Evolutionary conservation across 345 rosid genomes (phyloP), one percentile per base, ranked within the genome.

Genomic region (Linum usitatissimum): DNA sequence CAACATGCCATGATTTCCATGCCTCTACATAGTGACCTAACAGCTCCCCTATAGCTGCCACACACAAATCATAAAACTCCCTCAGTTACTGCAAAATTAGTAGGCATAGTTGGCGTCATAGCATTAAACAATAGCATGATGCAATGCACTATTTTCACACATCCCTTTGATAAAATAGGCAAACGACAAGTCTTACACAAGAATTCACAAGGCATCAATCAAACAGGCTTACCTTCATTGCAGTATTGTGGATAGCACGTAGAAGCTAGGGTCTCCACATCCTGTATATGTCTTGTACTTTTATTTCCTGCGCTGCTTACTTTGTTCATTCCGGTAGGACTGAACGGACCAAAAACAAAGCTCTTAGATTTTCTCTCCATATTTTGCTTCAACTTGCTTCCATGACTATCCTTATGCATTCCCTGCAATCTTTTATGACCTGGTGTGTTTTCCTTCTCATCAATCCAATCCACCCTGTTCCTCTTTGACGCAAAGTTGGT

Each of bases 41-140:
- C 63, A 90, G 90, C n/a, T 83, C 87, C 39, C 68, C 63, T 13
- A 90, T 61, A 64, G 70, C 97, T 90, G 88, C 77, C 76, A 75
- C 62, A 66, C 31, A 62, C 1, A 34, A 34, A 74, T 69, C 48
- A 73, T 56, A n/a, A 53, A 53, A 10, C 20, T n/a, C 59, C 15
- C 59, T 28, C 20, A 56, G 31, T 19, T 45, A 45, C 48, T 40
- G 48, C 13, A 40, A 12, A 40, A 40, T 23, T 23, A 23, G 28
- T 23, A 23, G 28, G 28, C 28, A 23, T 23, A 23, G 28, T 23
- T 23, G 38, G 1, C 3, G 8, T 34, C 38, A 1, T 34, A 34
- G 4, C 38, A 3, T 45, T 45, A 9, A 45, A 45, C 51, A 10
- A 4, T 15, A 4, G 38, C 8, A 34, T 34, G 38, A 34, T 34